phyloP scores from a whole-genome alignment of 2,329 filamentous ascomycete genomes.

The Neopestalotiopsis rosae region DNA sequence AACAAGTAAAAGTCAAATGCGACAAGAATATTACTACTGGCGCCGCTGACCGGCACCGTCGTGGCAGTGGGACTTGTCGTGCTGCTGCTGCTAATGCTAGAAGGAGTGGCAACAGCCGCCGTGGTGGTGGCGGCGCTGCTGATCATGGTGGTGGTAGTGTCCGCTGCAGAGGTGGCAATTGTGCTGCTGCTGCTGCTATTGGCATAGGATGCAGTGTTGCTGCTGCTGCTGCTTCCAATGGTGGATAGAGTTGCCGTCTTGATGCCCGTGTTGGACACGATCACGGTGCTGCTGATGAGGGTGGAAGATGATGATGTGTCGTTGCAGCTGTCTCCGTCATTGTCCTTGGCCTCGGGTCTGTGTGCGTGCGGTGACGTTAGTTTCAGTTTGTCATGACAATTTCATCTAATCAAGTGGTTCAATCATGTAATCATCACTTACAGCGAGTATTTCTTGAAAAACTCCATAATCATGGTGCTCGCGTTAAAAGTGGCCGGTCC shows the following conservation, averaged over 20 bases:
- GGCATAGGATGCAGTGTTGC: background rate
- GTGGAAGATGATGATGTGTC: background rate
- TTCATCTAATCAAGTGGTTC: background rate
- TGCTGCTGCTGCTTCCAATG: background rate
- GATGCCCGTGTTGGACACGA: background rate
- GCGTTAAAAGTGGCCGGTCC: slow-evolving; percentile 32
- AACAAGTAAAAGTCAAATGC: background rate
- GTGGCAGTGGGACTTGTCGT: background rate
- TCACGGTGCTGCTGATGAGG: background rate
- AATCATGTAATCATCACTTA: background rate
- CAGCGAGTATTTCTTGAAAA: slow-evolving; percentile 26
- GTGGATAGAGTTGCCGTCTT: background rate
- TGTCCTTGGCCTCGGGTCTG: background rate
- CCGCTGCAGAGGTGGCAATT: background rate
- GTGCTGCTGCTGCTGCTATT: background rate
- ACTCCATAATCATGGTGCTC: slow-evolving; percentile 32
- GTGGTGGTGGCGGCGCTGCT: background rate
- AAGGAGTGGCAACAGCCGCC: background rate
- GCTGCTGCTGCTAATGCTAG: background rate
- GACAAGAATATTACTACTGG: background rate
- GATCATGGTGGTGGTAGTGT: background rate
- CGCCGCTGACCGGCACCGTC: background rate
- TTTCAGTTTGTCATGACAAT: too few relatives aligned
- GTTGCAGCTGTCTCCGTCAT: background rate
- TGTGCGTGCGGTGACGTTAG: background rate